Percentiles rank a stretch among this genome's conserved stretches.
Evolutionary conservation across 225 moss, liverwort and hornwort species (phyloP).

Genomic region (Ulota crispa): DNA sequence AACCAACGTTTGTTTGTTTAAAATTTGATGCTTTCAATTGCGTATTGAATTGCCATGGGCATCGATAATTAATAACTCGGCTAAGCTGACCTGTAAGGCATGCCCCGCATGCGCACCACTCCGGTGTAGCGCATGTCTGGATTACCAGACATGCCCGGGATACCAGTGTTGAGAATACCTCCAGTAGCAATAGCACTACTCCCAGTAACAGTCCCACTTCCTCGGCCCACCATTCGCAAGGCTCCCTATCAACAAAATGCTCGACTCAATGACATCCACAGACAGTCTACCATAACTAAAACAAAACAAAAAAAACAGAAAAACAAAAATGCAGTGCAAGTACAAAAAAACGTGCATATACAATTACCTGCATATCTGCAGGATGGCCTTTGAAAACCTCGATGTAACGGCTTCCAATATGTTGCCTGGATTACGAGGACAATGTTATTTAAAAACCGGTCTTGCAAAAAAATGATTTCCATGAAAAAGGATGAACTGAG

Average conservation of each 20-base stretch:
- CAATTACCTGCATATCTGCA: slow-evolving; percentile 95
- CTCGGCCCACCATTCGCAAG: slow-evolving; percentile 99
- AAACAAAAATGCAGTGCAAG: neutral
- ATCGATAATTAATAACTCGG: neutral
- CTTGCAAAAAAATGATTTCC: neutral
- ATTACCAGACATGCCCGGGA: slow-evolving; percentile 99
- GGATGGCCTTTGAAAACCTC: slow-evolving; percentile 99
- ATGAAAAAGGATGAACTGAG: neutral
- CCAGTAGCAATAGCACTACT: slow-evolving; percentile 55
- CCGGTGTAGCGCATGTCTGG: slow-evolving; percentile 99
- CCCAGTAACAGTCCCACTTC: slow-evolving; percentile 79
- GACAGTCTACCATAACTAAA: slow-evolving; percentile 13
- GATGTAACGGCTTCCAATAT: slow-evolving; percentile 98
- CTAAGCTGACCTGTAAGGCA: slow-evolving; percentile 88
- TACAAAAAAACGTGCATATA: neutral
- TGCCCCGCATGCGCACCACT: slow-evolving; percentile 99
- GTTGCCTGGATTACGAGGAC: slow-evolving; percentile 64
- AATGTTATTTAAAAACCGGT: neutral
- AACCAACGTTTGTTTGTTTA: too few species aligned
- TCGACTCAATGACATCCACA: slow-evolving; percentile 45
- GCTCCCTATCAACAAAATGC: slow-evolving; percentile 73
- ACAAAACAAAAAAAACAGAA: neutral
- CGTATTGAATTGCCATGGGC: neutral
- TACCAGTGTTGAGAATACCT: slow-evolving; percentile 89
- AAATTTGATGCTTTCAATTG: neutral